Evolutionary conservation across 2,329 filamentous ascomycete genomes (phyloP), one percentile per base, ranked within the genome.

Genomic region (Thielaviopsis euricoi): DNA sequence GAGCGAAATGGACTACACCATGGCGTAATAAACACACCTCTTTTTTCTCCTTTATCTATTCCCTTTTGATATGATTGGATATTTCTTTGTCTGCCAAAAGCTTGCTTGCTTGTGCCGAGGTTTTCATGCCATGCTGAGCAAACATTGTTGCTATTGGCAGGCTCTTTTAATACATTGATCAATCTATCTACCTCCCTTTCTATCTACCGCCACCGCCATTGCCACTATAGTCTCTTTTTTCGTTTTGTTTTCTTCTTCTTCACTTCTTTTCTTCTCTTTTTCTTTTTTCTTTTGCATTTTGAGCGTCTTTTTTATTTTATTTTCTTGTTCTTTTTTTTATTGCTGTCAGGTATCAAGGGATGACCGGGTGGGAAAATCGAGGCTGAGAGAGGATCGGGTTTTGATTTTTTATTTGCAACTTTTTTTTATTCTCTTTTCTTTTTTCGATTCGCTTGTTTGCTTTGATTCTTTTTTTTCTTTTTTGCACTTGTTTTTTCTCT

Each of bases 151-250:
- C 29, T 33, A 2, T 33, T 6, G 66, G 72, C 68, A 70, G 70
- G 69, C 73, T 72, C 74, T 74, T n/a, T 71, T 72, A 74, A 72
- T 71, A 71, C 71, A 63, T 69, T 53, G 50, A 53, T 57, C 49
- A 46, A 26, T 53, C 50, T 57, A 37, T n/a, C 33, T 26, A 25
- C 43, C 13, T 26, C 46, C 13, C 12, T 43, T 56, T 33, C 43
- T 50, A 37, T 56, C 15, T 22, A 19, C 12, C 25, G 22, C 15
- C 48, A 29, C 49, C 65, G 60, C 66, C 67, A 68, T 62, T 10
- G 48, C 52, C 29, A 29, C 52, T 60, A 61, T 58, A 63, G 65
- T 65, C 62, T 64, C 63, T 64, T 62, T 66, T 63, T 63, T 58
- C 63, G 65, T 65, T 62, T 64, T 63, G 64, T 62, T 66, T 63